These are phyloP conservation scores for Alternaria consortialis DNA, from an alignment of 2,329 filamentous ascomycete genomes.

Conservation along the genomic window DNA sequence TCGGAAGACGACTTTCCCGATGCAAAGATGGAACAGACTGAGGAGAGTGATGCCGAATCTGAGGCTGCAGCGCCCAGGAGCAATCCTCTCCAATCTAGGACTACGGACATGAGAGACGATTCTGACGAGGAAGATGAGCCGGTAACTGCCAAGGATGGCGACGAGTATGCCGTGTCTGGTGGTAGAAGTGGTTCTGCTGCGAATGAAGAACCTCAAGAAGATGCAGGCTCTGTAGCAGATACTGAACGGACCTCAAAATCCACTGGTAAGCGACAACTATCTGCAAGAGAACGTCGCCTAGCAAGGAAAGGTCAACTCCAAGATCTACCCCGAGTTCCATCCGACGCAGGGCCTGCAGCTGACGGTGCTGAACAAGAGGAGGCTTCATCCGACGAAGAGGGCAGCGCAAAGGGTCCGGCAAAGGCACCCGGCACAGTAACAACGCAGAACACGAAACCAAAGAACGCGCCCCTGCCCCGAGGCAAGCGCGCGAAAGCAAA, in stretches of 20 bases:
- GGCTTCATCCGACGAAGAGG: slow-evolving; percentile 35
- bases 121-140: slow-evolving; percentile 39
- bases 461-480: slow-evolving; percentile 58
- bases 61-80: slow-evolving; percentile 37
- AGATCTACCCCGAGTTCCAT: slow-evolving; percentile 21
- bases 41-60: slow-evolving; percentile 51
- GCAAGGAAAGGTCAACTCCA: slow-evolving; percentile 49
- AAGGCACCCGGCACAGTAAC: slow-evolving; percentile 40
- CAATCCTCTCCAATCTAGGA: slow-evolving; percentile 53
- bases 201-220: slow-evolving; percentile 33
- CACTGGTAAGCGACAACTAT: slow-evolving; percentile 46
- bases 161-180: slow-evolving; percentile 22
- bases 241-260: slow-evolving; percentile 36
- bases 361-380: slow-evolving; percentile 43
- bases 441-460: slow-evolving; percentile 39
- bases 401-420: slow-evolving; percentile 18
- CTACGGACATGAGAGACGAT: slow-evolving; percentile 19
- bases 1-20: slow-evolving; percentile 59
- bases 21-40: slow-evolving; percentile 47
- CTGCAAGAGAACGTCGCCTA: slow-evolving; percentile 50
- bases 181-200: slow-evolving; percentile 11
- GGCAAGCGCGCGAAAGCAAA: slow-evolving; percentile 85
- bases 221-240: slow-evolving; percentile 40
- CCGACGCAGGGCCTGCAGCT: slow-evolving; percentile 21
- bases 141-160: slow-evolving; percentile 5